Evolutionary conservation across 805 yeast species (phyloP).

Genomic region (Wickerhamomyces chambardii): DNA sequence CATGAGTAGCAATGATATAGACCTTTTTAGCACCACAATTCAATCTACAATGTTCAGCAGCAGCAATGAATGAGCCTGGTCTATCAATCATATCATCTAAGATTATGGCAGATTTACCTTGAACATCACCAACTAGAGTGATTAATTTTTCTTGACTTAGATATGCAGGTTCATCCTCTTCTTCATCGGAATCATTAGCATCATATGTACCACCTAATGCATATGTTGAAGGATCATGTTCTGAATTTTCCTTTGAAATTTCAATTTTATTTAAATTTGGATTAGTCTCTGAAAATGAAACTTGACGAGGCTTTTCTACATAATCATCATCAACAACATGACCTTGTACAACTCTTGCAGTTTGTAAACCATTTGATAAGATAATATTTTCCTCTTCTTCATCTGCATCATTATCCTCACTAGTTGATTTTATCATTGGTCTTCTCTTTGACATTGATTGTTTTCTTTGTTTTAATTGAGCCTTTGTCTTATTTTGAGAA

Average conservation of each 20-base stretch:
- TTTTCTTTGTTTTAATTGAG: slow-evolving; percentile 30
- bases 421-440: slow-evolving; percentile 26
- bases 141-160: slow-evolving; percentile 65
- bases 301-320: slow-evolving; percentile 24
- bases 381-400: slow-evolving; percentile 61
- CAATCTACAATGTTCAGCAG: slow-evolving; percentile 93
- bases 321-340: slow-evolving; percentile 91
- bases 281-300: slow-evolving; percentile 18
- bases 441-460: slow-evolving; percentile 38
- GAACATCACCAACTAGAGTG: slow-evolving; percentile 94
- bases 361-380: slow-evolving; percentile 75
- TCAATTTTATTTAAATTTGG: slow-evolving; percentile 12
- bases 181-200: slow-evolving; percentile 81
- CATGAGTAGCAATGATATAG: slow-evolving; percentile 91
- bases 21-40: slow-evolving; percentile 95
- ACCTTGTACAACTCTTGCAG: slow-evolving; percentile 94
- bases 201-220: slow-evolving; percentile 80
- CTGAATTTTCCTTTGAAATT: not conserved
- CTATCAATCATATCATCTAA: slow-evolving; percentile 97
- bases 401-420: slow-evolving; percentile 32
- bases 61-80: slow-evolving; percentile 89
- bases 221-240: slow-evolving; percentile 27
- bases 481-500: slow-evolving; percentile 28
- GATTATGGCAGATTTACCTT: slow-evolving; percentile 84
- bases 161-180: slow-evolving; percentile 51